These are phyloP conservation scores for Blepharisma undulans DNA, from an alignment of 169 alveolate genomes.

Conservation along the genomic window DNA sequence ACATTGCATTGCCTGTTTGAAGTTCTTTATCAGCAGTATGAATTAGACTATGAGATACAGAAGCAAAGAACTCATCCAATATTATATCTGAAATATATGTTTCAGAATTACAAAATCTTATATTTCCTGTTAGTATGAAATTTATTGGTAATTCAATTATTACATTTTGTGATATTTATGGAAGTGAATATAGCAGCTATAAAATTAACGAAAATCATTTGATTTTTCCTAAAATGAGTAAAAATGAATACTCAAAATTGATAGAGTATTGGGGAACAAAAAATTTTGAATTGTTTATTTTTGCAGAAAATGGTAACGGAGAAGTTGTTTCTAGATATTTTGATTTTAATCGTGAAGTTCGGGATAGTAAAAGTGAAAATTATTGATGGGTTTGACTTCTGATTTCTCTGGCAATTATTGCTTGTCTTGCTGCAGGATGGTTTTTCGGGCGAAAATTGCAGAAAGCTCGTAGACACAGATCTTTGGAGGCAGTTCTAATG, in stretches of 20 bases:
- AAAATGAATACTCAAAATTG: neutral
- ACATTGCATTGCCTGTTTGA: neutral
- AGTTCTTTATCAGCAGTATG: too few species aligned
- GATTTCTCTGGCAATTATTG: neutral
- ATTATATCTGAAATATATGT: neutral
- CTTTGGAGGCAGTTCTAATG: neutral
- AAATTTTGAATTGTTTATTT: too few species aligned
- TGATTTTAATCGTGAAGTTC: neutral
- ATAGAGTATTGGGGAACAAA: neutral
- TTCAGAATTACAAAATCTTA: neutral
- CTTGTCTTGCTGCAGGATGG: neutral
- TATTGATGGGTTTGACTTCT: neutral
- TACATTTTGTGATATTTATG: neutral
- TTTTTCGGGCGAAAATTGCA: neutral
- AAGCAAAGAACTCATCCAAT: neutral
- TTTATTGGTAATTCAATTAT: neutral
- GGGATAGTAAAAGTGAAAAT: neutral
- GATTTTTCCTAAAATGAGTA: neutral
- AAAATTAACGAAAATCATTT: neutral
- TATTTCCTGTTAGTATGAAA: neutral
- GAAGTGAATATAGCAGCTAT: neutral
- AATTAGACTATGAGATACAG: neutral
- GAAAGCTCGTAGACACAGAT: neutral
- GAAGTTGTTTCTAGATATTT: neutral
- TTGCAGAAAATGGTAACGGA: neutral